Base-by-base conservation (phyloP, 2,329 filamentous ascomycete species). In the Epichloe scottii region DNA sequence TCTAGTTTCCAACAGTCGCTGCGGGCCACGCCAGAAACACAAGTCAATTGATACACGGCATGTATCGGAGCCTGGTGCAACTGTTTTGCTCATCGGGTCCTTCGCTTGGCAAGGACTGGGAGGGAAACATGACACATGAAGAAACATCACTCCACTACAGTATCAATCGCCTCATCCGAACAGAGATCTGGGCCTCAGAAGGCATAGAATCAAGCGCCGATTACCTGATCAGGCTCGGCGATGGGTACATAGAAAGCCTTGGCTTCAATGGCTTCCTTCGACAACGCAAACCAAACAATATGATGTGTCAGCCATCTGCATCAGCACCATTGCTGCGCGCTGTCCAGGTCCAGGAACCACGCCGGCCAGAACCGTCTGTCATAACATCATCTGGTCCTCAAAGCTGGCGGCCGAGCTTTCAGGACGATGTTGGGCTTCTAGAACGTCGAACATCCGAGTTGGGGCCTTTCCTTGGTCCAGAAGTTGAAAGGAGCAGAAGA, bases 201-300 rank as follows among this genome's bases (percentile, higher is more conserved):
- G 69, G 70, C 8, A 72, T 79, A 10, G 57, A 59, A 10, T 74
- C 74, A 4, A 72, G 70, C 6, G 68, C 66, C 40, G 73, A 77
- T 17, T 80, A 78, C 47, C 63, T 81, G 34, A 58, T 75, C 38
- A 66, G 63, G 11, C 67, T 80, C 0, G 77, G 77, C 8, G 68
- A 67, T 47, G 68, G 68, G 2, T 68, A 71, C 37, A 57, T 63
- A 2, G 68, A 71, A 3, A 63, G 63, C 7, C 54, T 56, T 41
- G 58, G 59, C 4, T 66, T 62, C 54, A 59, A 66, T 23, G 66
- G 66, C 8, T 68, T 68, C 51, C 57, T 68, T 46, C 54, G 63
- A 6, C 57, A 53, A 17, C 53, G 55, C n/a, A 52, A 42, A 14
- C 48, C 49, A 21, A 50, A 50, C 21, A 38, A 46, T 4, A n/a